Evolutionary conservation across 495 filamentous ascomycete genomes (phyloP).

Genomic region (Penicillium simplicissimum): DNA sequence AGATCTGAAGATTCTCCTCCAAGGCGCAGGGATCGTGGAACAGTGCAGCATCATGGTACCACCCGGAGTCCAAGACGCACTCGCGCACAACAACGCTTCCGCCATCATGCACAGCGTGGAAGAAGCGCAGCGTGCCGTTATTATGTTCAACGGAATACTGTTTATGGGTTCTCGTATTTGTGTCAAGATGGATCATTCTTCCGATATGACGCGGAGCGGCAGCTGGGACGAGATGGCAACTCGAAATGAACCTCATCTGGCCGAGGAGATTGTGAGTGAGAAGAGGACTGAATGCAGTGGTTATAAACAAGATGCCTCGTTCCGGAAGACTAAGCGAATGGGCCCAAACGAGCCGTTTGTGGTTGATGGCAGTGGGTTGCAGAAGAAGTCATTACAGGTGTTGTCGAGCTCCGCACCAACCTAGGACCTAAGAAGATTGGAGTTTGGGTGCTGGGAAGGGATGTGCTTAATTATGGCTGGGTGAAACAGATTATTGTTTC

Average conservation of each 20-base stretch:
- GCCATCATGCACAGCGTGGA: constrained; percentile 38
- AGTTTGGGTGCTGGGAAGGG: not conserved
- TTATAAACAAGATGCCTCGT: not conserved
- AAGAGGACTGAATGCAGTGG: constrained; percentile 4
- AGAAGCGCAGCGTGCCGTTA: constrained; percentile 36
- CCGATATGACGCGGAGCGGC: constrained; percentile 7
- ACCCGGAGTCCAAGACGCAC: constrained; percentile 9
- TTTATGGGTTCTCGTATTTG: constrained; percentile 37
- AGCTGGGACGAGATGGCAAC: constrained; percentile 14
- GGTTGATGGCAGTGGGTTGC: constrained; percentile 40
- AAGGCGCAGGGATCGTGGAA: constrained; percentile 31
- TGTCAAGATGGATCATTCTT: constrained; percentile 28
- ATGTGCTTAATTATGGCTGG: not conserved
- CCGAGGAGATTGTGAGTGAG: constrained; percentile 1
- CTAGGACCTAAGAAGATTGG: not conserved
- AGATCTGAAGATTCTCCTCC: constrained; percentile 28
- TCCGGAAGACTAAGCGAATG: constrained; percentile 1
- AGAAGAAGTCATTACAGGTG: constrained; percentile 17
- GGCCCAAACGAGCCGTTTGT: constrained; percentile 36
- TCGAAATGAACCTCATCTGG: not conserved
- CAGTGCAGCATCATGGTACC: constrained; percentile 32
- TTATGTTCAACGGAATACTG: constrained; percentile 32
- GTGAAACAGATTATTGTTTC: not conserved
- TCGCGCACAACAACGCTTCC: constrained; percentile 30
- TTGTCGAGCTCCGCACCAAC: constrained; percentile 24